Percentiles rank a stretch among this genome's conserved stretches.
These are phyloP conservation scores for Rhizopogon vesiculosus DNA, from an alignment of 768 basidiomycete genomes.

Conservation along the genomic window DNA sequence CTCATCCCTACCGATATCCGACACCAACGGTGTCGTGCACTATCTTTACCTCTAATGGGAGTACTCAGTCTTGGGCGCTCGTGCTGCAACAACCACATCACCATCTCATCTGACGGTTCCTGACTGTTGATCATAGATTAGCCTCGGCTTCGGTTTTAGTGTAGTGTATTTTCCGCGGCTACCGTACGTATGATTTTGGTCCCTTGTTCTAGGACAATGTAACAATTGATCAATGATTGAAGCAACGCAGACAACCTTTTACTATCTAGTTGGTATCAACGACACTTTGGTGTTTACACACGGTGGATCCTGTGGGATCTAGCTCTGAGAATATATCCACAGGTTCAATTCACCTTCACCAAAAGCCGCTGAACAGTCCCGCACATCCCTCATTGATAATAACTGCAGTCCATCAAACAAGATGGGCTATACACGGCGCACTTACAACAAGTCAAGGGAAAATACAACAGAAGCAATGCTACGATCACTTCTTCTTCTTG, in stretches of 20 bases:
- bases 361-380: background rate
- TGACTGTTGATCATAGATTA: too few relatives aligned
- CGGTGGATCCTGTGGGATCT: too few relatives aligned
- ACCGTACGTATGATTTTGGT: background rate
- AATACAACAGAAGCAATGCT: constrained; percentile 7
- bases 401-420: background rate
- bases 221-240: background rate
- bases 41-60: too few relatives aligned
- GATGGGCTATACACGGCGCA: background rate
- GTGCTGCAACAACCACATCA: too few relatives aligned
- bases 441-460: background rate
- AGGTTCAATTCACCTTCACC: background rate
- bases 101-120: too few relatives aligned
- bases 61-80: too few relatives aligned
- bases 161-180: background rate
- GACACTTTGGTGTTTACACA: background rate
- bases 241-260: background rate
- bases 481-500: constrained; percentile 65
- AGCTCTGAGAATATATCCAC: too few relatives aligned
- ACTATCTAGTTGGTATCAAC: background rate
- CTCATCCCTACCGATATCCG: too few relatives aligned
- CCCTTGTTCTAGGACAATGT: background rate
- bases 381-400: background rate
- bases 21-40: too few relatives aligned
- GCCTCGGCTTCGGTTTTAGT: too few relatives aligned